Evolutionary conservation across 345 rosid genomes (phyloP).

Genomic region (Cardamine chenopodiifolia): DNA sequence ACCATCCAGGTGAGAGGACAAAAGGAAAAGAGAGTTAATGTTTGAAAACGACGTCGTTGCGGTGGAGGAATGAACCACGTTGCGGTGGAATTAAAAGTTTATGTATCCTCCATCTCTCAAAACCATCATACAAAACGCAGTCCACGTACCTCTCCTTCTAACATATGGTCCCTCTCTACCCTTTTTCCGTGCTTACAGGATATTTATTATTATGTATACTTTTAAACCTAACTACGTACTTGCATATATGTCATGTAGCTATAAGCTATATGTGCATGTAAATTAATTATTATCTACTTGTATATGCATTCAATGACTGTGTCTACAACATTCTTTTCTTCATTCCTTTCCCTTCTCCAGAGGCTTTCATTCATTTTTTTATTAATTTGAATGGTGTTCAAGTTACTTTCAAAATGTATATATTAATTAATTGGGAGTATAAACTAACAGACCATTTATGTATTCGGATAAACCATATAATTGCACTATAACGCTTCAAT

Average conservation of each 20-base stretch:
- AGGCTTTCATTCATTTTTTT: background rate
- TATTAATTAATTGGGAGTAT: background rate
- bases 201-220: constrained; percentile 26
- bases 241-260: constrained; percentile 8
- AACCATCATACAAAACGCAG: constrained; percentile 15
- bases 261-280: background rate
- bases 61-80: constrained; percentile 44
- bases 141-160: constrained; percentile 40
- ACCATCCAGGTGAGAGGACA: constrained; percentile 38
- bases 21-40: constrained; percentile 31
- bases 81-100: constrained; percentile 36
- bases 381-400: background rate
- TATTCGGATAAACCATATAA: too few relatives aligned
- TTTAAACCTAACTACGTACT: constrained; percentile 34
- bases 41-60: constrained; percentile 33
- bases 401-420: background rate
- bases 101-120: constrained; percentile 23
- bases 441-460: background rate
- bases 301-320: constrained; percentile 26
- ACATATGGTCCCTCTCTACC: constrained; percentile 34
- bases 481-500: background rate
- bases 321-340: constrained; percentile 1
- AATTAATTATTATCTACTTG: constrained; percentile 23
- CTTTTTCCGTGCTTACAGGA: constrained; percentile 20
- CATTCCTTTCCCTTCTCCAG: background rate